Evolutionary conservation across 805 yeast species (phyloP), one percentile per base, ranked within the genome.

Genomic region (Candida rishiriensis): DNA sequence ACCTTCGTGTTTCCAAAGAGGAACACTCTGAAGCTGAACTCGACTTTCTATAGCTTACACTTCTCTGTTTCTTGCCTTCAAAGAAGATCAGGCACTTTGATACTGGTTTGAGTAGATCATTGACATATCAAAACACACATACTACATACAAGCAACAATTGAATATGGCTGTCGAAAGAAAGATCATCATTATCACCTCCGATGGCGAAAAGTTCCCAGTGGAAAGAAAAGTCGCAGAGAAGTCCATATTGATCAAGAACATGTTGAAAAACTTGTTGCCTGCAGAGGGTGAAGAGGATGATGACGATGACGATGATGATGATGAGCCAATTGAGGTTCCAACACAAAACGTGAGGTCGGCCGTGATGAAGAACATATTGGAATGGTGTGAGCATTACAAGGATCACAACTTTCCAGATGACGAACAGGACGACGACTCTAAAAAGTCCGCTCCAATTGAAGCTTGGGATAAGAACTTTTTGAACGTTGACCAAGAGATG

Each of bases 361-460:
- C 85, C 14, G 96, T 91, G 16, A 73, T 91, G 67, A 80, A 85
- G 63, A 88, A 89, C 61, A 91, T 91, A n/a, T 72, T 91, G 42
- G 96, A 91, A 62, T 91, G 97, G 95, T 89, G 97, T 57, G 95
- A 87, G 59, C 93, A 91, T 64, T 97, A 91, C 71, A 85, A 83
- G 64, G 89, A 87, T 61, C 77, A 85, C 10, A 72, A 72, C 15
- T 83, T 83, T 65, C 86, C 87, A 15, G 88, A 82, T 50, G 81
- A 76, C 39, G 90, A 83, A 42, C 88, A 80, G 46, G 96, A 88
- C 51, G 90, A 85, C 42, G 95, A 88, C 54, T 78, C 87, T 18
- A 81, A 85, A 63, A 87, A 86, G 61, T 76, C 91, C n/a, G 88
- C 89, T 2, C 97, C 96, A 3, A 88, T 91, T 41, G 91, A 85